phyloP scores from a whole-genome alignment of 805 yeast genomes.

The Hanseniaspora occidentalis region DNA sequence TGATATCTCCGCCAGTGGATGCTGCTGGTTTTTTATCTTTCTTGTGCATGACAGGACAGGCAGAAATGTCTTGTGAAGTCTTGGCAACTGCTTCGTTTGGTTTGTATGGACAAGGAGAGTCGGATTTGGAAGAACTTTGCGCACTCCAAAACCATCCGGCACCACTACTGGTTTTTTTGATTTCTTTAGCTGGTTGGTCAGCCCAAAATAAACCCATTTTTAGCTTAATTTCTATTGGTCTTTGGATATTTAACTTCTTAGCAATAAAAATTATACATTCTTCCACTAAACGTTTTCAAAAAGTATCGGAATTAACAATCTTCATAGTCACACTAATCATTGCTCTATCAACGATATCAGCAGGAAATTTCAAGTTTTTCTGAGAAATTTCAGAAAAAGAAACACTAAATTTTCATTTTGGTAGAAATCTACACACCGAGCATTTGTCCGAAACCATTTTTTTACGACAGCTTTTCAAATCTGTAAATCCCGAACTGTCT shows the following conservation, averaged over 20 bases:
- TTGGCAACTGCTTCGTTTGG: conserved; percentile 6
- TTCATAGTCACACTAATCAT: neutral
- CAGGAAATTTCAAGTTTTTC: too few relatives aligned
- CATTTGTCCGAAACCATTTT: too few relatives aligned
- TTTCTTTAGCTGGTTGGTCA: conserved; percentile 15
- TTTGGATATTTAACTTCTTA: neutral
- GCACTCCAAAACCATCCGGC: conserved; percentile 28
- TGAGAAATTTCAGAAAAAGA: too few relatives aligned
- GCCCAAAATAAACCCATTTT: conserved; percentile 93
- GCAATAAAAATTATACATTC: too few relatives aligned
- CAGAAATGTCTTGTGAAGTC: conserved; percentile 11
- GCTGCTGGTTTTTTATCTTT: conserved; percentile 6
- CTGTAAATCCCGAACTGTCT: too few relatives aligned
- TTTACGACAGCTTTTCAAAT: too few relatives aligned
- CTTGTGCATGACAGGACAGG: conserved; percentile 22
- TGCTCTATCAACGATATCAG: too few relatives aligned
- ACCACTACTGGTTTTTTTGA: conserved; percentile 18
- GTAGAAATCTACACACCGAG: too few relatives aligned
- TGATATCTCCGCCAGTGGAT: conserved; percentile 5
- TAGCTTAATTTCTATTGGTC: neutral
- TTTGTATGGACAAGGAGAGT: conserved; percentile 11
- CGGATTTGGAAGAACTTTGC: neutral
- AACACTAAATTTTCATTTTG: too few relatives aligned
- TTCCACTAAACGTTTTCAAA: neutral
- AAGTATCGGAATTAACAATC: neutral